A percentile compares a stretch with the other conserved stretches of the same genome.
phyloP scores from a whole-genome alignment of 75 land plant genomes.

The Pinus albicaulis region DNA sequence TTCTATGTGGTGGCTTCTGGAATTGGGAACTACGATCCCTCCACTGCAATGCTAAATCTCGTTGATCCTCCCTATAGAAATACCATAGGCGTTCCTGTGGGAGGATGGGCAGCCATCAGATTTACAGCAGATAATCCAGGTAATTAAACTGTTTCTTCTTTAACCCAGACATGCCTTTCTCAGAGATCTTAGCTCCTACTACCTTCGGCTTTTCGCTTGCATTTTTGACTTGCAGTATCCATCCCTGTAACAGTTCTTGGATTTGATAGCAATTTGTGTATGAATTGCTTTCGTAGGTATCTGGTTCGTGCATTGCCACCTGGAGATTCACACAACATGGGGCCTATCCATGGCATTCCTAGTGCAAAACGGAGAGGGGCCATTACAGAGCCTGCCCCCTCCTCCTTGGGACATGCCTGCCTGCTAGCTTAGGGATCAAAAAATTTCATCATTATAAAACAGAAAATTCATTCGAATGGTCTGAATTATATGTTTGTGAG shows the following conservation, averaged over 20 bases:
- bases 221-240: not conserved
- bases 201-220: no score
- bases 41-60: conserved; percentile 17
- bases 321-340: conserved; percentile 22
- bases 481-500: no score
- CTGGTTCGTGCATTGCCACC: conserved; percentile 33
- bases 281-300: conserved; percentile 13
- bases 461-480: no score
- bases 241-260: not conserved
- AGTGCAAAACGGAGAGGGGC: conserved; percentile 21
- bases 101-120: conserved; percentile 35
- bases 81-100: conserved; percentile 11
- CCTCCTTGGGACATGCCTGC: conserved; percentile 24
- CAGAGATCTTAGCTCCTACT: not conserved
- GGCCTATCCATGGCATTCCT: conserved; percentile 22
- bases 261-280: not conserved
- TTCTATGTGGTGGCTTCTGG: conserved; percentile 31
- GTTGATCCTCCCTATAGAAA: conserved; percentile 35
- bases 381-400: conserved; percentile 13
- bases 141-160: not conserved
- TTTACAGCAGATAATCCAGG: conserved; percentile 40
- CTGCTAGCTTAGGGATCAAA: not conserved
- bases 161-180: not conserved
- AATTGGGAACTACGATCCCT: conserved; percentile 26
- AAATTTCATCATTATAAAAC: no score